A percentile compares a stretch with the other conserved stretches of the same genome.
phyloP scores from a whole-genome alignment of 345 rosid genomes.

The Punica granatum region DNA sequence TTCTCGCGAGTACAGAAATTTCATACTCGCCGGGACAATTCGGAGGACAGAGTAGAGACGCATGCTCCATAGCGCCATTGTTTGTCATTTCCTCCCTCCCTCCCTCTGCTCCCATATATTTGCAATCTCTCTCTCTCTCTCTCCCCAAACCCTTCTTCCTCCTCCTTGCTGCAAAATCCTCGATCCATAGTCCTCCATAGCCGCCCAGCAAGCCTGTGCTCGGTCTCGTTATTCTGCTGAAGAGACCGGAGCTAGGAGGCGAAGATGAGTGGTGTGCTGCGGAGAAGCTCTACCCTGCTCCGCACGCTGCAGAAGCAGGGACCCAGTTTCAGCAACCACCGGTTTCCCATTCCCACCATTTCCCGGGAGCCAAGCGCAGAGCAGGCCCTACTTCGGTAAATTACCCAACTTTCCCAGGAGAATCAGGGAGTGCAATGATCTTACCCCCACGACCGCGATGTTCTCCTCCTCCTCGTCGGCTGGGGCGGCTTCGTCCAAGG shows the following conservation, averaged over 20 bases:
- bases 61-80: not conserved
- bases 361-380: slow-evolving; percentile 23
- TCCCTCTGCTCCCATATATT: slow-evolving; percentile 5
- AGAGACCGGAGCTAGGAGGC: not conserved
- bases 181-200: not conserved
- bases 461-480: slow-evolving; percentile 14
- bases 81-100: no score
- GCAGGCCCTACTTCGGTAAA: slow-evolving; percentile 33
- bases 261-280: slow-evolving; percentile 1
- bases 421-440: slow-evolving; percentile 23
- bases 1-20: slow-evolving; percentile 2
- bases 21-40: no score
- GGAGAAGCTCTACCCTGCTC: slow-evolving; percentile 1
- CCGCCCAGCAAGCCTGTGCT: not conserved
- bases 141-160: not conserved
- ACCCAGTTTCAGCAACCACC: not conserved
- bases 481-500: slow-evolving; percentile 19
- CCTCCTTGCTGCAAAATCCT: not conserved
- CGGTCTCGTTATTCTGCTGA: not conserved
- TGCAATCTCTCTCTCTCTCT: not conserved
- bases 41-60: not conserved
- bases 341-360: not conserved
- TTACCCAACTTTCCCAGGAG: slow-evolving; percentile 17
- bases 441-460: slow-evolving; percentile 19
- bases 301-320: not conserved